Evolutionary conservation across 1,284 basidiomycete species (phyloP).

Genomic region (Testicularia cyperi): DNA sequence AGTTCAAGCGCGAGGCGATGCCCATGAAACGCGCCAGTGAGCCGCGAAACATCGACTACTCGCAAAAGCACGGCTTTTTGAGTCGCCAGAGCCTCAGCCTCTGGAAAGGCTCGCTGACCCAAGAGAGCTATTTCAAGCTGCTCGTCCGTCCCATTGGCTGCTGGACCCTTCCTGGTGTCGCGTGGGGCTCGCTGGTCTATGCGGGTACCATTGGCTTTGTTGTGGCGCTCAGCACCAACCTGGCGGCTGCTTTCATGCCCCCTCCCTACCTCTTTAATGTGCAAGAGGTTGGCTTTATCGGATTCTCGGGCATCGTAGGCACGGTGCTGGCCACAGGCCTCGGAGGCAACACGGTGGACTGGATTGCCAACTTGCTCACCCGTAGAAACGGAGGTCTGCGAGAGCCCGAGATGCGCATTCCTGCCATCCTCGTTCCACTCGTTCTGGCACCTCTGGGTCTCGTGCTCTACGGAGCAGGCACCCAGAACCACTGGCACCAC

Average conservation of each 20-base stretch:
- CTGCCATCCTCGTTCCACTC: constrained; percentile 3
- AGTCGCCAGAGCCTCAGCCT: constrained; percentile 3
- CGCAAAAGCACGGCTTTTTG: background rate
- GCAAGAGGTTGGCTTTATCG: constrained; percentile 1
- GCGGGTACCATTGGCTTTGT: constrained; percentile 13
- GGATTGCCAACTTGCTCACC: background rate
- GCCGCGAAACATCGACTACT: constrained; percentile 8
- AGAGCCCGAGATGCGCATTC: constrained; percentile 21
- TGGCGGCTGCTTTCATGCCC: constrained; percentile 15
- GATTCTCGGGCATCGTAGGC: constrained; percentile 10
- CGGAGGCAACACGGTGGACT: constrained; percentile 2
- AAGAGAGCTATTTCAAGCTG: constrained; percentile 6
- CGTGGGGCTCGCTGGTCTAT: constrained; percentile 9
- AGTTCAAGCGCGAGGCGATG: constrained; percentile 3
- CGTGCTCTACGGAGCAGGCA: constrained; percentile 12
- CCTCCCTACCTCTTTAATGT: constrained; percentile 2
- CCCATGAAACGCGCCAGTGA: no score
- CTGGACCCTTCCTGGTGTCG: constrained; percentile 11
- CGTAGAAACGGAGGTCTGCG: constrained; percentile 8
- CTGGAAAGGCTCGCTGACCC: constrained; percentile 3
- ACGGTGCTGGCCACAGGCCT: constrained; percentile 1
- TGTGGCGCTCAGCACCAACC: constrained; percentile 14
- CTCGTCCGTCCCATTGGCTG: constrained; percentile 5
- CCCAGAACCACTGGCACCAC: constrained; percentile 11
- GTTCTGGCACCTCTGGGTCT: constrained; percentile 9